Conservation (phyloP, 2,329 filamentous ascomycete species). For the Geoglossum cookeanum region DNA sequence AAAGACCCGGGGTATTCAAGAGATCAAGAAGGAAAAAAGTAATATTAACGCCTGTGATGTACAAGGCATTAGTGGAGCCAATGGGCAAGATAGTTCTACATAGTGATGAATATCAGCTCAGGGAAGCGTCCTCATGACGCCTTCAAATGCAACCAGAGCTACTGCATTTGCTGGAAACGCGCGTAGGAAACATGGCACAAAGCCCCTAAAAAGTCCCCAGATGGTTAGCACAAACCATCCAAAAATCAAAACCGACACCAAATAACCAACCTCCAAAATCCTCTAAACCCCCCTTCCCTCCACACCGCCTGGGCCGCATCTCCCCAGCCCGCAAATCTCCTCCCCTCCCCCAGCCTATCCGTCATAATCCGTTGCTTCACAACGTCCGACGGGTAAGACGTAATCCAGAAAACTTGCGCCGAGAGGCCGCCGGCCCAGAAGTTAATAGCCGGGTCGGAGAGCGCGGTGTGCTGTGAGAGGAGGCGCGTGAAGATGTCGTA, state of each 20-base stretch:
- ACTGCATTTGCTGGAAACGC: constrained; percentile 94
- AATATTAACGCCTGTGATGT: neutral
- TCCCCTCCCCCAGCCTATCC: constrained; percentile 61
- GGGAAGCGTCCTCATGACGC: constrained; percentile 40
- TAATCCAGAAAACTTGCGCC: constrained; percentile 88
- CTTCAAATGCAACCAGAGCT: constrained; percentile 85
- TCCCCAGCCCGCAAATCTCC: constrained; percentile 55
- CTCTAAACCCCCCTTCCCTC: constrained; percentile 52
- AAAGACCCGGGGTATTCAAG: neutral
- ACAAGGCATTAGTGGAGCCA: neutral
- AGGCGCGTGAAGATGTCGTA: constrained; percentile 68
- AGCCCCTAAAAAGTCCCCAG: constrained; percentile 40
- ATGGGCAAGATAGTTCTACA: neutral
- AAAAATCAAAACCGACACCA: neutral
- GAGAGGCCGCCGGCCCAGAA: constrained; percentile 94
- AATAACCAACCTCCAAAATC: constrained; percentile 41
- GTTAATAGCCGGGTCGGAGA: constrained; percentile 68
- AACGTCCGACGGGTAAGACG: constrained; percentile 78
- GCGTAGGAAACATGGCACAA: constrained; percentile 78
- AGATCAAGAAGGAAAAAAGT: neutral
- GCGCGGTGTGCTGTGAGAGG: constrained; percentile 44
- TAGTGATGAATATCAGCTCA: neutral
- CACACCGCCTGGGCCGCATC: constrained; percentile 65
- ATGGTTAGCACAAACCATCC: neutral
- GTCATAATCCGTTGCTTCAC: constrained; percentile 98